Base-by-base conservation (phyloP, 192 early-diverging fungal genomes). In the Linnemannia schmuckeri region DNA sequence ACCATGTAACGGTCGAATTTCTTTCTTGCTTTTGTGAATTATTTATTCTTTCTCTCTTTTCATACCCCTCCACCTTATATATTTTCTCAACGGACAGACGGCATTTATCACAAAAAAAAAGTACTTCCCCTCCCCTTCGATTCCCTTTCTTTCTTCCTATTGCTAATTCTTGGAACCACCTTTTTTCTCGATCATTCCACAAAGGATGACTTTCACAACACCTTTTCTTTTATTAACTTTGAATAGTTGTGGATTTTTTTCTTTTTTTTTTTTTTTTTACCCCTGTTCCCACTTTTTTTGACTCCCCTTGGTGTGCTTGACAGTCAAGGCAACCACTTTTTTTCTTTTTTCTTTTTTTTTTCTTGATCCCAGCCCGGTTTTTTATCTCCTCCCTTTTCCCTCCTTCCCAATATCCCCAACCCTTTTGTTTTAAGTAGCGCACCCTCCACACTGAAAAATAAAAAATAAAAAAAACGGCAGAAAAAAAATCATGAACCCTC, bases 201-300 rank as follows among this genome's bases (percentile, higher is more conserved):
- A 77, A 77, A 76, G 76, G 76, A 77, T 42, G 66, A 70, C 44
- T 77, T 77, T 77, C 76, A 77, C 76, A 77, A 77, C 76, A 77
- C 76, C 76, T 77, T 77, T 70, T 46, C 35, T 69, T 49, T 69
- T 47, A 52, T 70, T 46, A 33, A 37, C 68, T 70, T 70, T 0
- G 37, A 77, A 77, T 70, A 77, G 76, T 77, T 77, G 76, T 70
- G 76, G 66, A 77, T 77, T 77, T 77, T 77, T 77, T 52, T 42
- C 30, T 76, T 75, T 10, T 33, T 18, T 75, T 75, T 77, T 68
- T 77, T 61, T 76, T 75, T 75, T 38, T 33, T 33, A 44, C 55
- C 9, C 37, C 9, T n/a, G 10, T 1, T 8, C 27, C 24, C n/a
- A 6, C 55, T 12, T 73, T 15, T 44, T 46, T n/a, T 13, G 27